A percentile compares a stretch with the other conserved stretches of the same genome.
phyloP scores from a whole-genome alignment of 2,329 filamentous ascomycete species.

The Penicillium janthinellum region DNA sequence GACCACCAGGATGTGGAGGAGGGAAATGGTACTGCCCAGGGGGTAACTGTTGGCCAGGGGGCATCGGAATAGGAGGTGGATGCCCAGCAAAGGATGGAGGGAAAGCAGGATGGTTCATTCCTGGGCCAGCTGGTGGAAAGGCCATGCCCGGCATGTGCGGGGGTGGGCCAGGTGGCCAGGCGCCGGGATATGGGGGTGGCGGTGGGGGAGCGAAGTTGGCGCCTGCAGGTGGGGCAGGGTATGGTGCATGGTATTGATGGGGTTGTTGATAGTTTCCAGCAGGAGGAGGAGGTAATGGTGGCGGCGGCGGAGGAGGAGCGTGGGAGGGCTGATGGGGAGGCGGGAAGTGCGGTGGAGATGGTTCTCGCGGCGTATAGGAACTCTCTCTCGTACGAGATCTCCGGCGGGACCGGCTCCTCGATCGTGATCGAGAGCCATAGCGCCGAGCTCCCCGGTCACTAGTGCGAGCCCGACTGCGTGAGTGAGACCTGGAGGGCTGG shows the following conservation, averaged over 20 bases:
- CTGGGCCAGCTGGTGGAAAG: slow-evolving; percentile 21
- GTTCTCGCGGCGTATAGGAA: slow-evolving; percentile 37
- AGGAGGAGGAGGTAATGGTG: not conserved
- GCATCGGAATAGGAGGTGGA: slow-evolving; percentile 26
- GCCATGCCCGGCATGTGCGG: slow-evolving; percentile 31
- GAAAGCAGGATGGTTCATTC: slow-evolving; percentile 24
- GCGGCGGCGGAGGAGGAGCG: slow-evolving; percentile 2
- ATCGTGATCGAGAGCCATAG: slow-evolving; percentile 32
- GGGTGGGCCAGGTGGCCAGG: slow-evolving; percentile 40
- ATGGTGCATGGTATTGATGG: slow-evolving; percentile 12
- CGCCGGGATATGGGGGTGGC: slow-evolving; percentile 37
- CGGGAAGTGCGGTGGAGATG: slow-evolving; percentile 20
- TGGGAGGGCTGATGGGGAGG: slow-evolving; percentile 15
- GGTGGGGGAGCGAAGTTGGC: slow-evolving; percentile 32
- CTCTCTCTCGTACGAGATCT: slow-evolving; percentile 28
- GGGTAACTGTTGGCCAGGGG: slow-evolving; percentile 31
- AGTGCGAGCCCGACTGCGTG: slow-evolving; percentile 35
- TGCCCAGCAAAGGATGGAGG: slow-evolving; percentile 31
- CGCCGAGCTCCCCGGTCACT: slow-evolving; percentile 20
- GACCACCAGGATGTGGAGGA: slow-evolving; percentile 32
- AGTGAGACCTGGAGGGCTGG: slow-evolving; percentile 32
- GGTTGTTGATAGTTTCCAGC: slow-evolving; percentile 1
- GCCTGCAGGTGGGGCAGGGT: slow-evolving; percentile 13
- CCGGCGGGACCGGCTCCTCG: slow-evolving; percentile 31
- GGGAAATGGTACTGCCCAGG: slow-evolving; percentile 38